A percentile compares a stretch with the other conserved stretches of the same genome.
Evolutionary conservation across 2,329 filamentous ascomycete genomes (phyloP).

Genomic region (Stemphylium lycopersici): DNA sequence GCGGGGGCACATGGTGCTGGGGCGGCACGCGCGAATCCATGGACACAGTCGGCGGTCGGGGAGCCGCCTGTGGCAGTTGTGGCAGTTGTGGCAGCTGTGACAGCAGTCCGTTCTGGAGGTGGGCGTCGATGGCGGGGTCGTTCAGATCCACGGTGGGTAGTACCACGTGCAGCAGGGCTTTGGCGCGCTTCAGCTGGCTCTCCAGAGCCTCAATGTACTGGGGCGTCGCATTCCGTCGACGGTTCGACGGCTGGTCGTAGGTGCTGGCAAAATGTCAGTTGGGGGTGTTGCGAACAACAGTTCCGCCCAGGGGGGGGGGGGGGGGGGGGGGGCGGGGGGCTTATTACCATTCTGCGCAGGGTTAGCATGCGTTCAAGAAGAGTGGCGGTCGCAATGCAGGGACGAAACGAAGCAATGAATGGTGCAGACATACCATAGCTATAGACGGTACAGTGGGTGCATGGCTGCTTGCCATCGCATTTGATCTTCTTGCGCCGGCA

Average conservation of each 20-base stretch:
- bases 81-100: slow-evolving; percentile 48
- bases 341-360: slow-evolving; percentile 67
- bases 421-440: slow-evolving; percentile 75
- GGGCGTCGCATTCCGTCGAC: slow-evolving; percentile 85
- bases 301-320: not conserved
- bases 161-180: slow-evolving; percentile 77
- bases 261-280: slow-evolving; percentile 54
- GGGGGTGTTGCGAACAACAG: not conserved
- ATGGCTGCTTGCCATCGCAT: slow-evolving; percentile 62
- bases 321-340: no score
- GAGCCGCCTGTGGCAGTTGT: slow-evolving; percentile 30
- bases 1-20: slow-evolving; percentile 25
- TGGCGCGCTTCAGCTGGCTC: slow-evolving; percentile 79
- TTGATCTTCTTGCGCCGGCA: slow-evolving; percentile 60
- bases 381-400: not conserved
- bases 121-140: slow-evolving; percentile 80
- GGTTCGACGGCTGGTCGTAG: slow-evolving; percentile 93
- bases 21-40: slow-evolving; percentile 29
- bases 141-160: slow-evolving; percentile 84
- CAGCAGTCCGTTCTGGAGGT: slow-evolving; percentile 70
- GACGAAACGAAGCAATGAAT: not conserved
- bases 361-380: slow-evolving; percentile 19
- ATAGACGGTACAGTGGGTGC: slow-evolving; percentile 95
- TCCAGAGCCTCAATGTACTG: slow-evolving; percentile 93
- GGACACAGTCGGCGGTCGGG: slow-evolving; percentile 29